Conservation (phyloP, 1,139 yeast species). For the Hansenula lynferdii region DNA sequence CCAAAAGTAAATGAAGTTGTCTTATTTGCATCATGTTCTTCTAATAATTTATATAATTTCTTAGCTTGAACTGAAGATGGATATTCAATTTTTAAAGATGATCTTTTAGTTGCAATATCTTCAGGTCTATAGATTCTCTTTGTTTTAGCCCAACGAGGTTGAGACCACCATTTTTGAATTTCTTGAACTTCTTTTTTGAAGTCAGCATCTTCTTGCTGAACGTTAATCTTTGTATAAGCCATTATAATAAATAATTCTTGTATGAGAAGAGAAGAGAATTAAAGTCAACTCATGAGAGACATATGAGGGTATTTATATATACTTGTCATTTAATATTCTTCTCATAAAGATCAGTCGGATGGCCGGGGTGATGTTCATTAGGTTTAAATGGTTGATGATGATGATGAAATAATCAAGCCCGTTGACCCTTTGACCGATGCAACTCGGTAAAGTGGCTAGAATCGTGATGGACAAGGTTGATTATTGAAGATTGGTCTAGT, state of each 20-base stretch:
- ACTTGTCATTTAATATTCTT: too few species aligned
- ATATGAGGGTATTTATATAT: not conserved
- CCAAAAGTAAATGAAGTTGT: slow-evolving; percentile 91
- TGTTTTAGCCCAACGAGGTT: slow-evolving; percentile 87
- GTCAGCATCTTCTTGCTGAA: slow-evolving; percentile 27
- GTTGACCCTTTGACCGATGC: not conserved
- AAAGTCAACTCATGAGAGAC: too few species aligned
- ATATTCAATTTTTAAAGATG: slow-evolving; percentile 60
- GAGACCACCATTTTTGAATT: slow-evolving; percentile 85
- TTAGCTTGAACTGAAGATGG: slow-evolving; percentile 83
- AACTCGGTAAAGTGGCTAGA: not conserved
- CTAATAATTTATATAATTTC: slow-evolving; percentile 66
- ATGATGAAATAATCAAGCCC: too few species aligned
- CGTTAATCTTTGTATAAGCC: slow-evolving; percentile 6
- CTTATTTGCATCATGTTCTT: slow-evolving; percentile 67
- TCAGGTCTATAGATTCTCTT: slow-evolving; percentile 87
- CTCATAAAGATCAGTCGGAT: not conserved
- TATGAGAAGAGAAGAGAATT: not conserved
- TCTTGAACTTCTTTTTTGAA: slow-evolving; percentile 69
- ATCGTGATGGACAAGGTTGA: too few species aligned
- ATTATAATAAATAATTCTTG: too few species aligned
- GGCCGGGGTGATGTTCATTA: not conserved
- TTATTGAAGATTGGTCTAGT: not conserved
- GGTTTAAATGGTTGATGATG: too few species aligned
- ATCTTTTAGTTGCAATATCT: slow-evolving; percentile 88